Evolutionary conservation across 257 asterid species (phyloP).

Genomic region (Solanum lycopersicoides): DNA sequence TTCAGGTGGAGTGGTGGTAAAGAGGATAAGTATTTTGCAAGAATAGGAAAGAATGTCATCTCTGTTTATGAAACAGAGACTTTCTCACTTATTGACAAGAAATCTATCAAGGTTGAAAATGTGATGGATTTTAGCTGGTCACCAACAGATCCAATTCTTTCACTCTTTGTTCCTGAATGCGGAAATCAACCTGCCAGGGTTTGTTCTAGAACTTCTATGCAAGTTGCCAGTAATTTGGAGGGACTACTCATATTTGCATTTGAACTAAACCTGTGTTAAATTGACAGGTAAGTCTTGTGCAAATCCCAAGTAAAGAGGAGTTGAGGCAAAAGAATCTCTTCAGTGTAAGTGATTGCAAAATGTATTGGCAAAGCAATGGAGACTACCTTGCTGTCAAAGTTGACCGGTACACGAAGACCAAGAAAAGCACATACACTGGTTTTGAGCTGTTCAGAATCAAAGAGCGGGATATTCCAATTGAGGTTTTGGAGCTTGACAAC

Average conservation of each 20-base stretch:
- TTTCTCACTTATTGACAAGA: slow-evolving; percentile 81
- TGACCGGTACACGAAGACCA: slow-evolving; percentile 85
- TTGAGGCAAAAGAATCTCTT: slow-evolving; percentile 92
- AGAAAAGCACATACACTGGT: slow-evolving; percentile 89
- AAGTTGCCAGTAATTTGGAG: not conserved
- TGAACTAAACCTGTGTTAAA: not conserved
- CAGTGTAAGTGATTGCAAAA: slow-evolving; percentile 89
- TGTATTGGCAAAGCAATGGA: slow-evolving; percentile 99
- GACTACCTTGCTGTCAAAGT: slow-evolving; percentile 95
- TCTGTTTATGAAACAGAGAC: slow-evolving; percentile 90
- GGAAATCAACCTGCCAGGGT: slow-evolving; percentile 99
- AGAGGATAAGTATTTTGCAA: slow-evolving; percentile 86
- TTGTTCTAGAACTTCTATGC: slow-evolving; percentile 1
- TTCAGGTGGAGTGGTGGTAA: slow-evolving; percentile 90
- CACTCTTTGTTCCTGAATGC: slow-evolving; percentile 85
- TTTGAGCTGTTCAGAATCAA: slow-evolving; percentile 94
- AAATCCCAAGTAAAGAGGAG: slow-evolving; percentile 89
- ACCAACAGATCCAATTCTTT: slow-evolving; percentile 83
- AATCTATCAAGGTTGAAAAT: slow-evolving; percentile 80
- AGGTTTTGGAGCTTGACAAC: slow-evolving; percentile 92
- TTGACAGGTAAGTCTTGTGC: slow-evolving; percentile 76
- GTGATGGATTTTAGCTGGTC: slow-evolving; percentile 92
- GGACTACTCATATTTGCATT: not conserved
- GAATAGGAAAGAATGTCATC: slow-evolving; percentile 72
- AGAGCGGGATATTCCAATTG: slow-evolving; percentile 92